Conservation (phyloP, 441 rosid species). For the Aquilaria agallochum region DNA sequence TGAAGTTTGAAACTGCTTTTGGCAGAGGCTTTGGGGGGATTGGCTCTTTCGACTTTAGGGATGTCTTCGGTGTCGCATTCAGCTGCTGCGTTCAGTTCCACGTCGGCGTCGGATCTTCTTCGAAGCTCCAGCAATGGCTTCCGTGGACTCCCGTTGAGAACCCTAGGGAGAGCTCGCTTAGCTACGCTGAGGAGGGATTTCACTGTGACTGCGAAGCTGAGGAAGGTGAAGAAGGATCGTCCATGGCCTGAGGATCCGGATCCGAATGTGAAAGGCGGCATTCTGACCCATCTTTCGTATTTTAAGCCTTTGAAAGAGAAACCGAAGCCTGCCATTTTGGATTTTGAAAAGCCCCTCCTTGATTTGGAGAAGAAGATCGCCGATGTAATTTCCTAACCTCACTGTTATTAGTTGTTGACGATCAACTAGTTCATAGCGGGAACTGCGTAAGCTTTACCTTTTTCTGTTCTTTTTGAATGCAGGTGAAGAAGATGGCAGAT, state of each 20-base stretch:
- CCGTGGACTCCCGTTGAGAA: conserved; percentile 54
- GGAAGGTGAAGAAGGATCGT: conserved; percentile 84
- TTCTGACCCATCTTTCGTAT: conserved; percentile 67
- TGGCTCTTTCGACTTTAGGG: conserved; percentile 11
- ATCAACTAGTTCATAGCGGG: no score
- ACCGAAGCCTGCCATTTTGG: conserved; percentile 80
- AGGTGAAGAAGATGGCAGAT: conserved; percentile 93
- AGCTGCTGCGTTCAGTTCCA: conserved; percentile 38
- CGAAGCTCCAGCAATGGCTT: conserved; percentile 57
- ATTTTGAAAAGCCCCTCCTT: conserved; percentile 87
- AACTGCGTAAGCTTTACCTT: not conserved
- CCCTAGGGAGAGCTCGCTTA: conserved; percentile 43
- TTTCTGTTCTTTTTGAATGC: conserved; percentile 24
- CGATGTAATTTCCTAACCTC: conserved; percentile 37
- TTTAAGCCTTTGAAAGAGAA: conserved; percentile 77
- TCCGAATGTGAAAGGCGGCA: conserved; percentile 86
- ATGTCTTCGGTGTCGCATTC: conserved; percentile 70
- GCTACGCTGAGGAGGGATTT: conserved; percentile 26
- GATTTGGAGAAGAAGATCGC: conserved; percentile 75
- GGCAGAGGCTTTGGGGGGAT: conserved; percentile 18
- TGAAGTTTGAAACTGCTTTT: conserved; percentile 20
- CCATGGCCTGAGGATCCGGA: conserved; percentile 92
- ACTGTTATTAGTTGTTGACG: conserved; percentile 8
- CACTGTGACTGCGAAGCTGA: conserved; percentile 47
- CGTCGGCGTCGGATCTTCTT: conserved; percentile 76